Conservation (phyloP, 2,329 filamentous ascomycete genomes). For the Xylaria sp. region DNA sequence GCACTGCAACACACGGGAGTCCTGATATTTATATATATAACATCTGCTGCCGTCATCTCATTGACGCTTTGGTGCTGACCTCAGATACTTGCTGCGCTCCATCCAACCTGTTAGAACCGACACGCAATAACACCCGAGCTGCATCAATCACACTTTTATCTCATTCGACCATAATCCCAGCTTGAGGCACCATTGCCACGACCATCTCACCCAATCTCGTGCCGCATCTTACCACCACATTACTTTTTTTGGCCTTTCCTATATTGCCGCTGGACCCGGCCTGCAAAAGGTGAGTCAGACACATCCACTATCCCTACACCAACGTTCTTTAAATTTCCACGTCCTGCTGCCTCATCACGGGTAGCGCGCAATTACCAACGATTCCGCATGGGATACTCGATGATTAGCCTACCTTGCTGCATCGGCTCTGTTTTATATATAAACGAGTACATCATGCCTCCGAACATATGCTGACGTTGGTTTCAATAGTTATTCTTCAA, state of each 20-base stretch:
- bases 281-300: constrained; percentile 51
- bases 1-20: constrained; percentile 38
- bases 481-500: constrained; percentile 20
- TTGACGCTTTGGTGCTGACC: constrained; percentile 49
- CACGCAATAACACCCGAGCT: constrained; percentile 34
- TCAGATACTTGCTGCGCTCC: constrained; percentile 48
- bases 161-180: constrained; percentile 47
- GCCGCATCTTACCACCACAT: constrained; percentile 32
- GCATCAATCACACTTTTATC: constrained; percentile 35
- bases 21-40: constrained; percentile 44
- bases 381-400: constrained; percentile 28
- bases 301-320: constrained; percentile 37
- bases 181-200: constrained; percentile 46
- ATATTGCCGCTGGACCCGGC: constrained; percentile 46
- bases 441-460: constrained; percentile 21
- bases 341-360: constrained; percentile 25
- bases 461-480: constrained; percentile 36
- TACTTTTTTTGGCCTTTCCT: constrained; percentile 41
- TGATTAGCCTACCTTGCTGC: constrained; percentile 28
- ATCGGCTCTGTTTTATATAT: constrained; percentile 30
- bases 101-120: constrained; percentile 36
- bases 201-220: constrained; percentile 46
- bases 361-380: constrained; percentile 29
- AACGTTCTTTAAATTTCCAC: constrained; percentile 37
- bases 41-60: constrained; percentile 44